These are phyloP conservation scores for Fraxinus baroniana DNA, from an alignment of 305 asterid species.

Conservation along the genomic window DNA sequence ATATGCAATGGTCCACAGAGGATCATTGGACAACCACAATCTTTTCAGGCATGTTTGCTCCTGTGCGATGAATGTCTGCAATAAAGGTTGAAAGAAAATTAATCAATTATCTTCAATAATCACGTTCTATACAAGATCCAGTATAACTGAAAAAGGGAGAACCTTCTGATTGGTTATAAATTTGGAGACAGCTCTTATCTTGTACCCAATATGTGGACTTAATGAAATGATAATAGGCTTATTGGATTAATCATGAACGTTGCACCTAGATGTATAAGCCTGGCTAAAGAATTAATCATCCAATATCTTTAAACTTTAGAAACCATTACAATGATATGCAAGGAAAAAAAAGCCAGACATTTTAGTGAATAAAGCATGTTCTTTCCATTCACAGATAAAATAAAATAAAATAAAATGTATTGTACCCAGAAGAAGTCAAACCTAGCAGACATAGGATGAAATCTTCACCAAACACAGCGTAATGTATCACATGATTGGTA, in stretches of 20 bases:
- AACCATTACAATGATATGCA: background rate
- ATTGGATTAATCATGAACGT: background rate
- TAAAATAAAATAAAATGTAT: background rate
- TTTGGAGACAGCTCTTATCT: conserved; percentile 7
- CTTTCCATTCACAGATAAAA: background rate
- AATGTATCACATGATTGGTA: background rate
- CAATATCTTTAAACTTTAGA: background rate
- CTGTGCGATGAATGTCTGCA: conserved; percentile 93
- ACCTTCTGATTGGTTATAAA: background rate
- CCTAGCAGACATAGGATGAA: background rate
- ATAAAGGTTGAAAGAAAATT: conserved; percentile 22
- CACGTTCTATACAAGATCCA: conserved; percentile 4
- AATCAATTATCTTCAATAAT: conserved; percentile 18
- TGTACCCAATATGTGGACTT: background rate
- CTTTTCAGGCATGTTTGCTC: conserved; percentile 79
- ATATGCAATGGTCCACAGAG: conserved; percentile 68
- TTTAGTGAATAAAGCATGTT: background rate
- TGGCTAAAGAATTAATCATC: background rate
- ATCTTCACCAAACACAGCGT: background rate
- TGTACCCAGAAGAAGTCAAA: background rate
- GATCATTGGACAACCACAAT: conserved; percentile 69
- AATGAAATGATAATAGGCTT: conserved; percentile 14
- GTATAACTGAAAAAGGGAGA: conserved; percentile 12
- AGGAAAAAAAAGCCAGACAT: background rate
- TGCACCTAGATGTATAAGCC: background rate